Conservation (phyloP, 2,329 filamentous ascomycete genomes). For the Metarhizium robertsii region DNA sequence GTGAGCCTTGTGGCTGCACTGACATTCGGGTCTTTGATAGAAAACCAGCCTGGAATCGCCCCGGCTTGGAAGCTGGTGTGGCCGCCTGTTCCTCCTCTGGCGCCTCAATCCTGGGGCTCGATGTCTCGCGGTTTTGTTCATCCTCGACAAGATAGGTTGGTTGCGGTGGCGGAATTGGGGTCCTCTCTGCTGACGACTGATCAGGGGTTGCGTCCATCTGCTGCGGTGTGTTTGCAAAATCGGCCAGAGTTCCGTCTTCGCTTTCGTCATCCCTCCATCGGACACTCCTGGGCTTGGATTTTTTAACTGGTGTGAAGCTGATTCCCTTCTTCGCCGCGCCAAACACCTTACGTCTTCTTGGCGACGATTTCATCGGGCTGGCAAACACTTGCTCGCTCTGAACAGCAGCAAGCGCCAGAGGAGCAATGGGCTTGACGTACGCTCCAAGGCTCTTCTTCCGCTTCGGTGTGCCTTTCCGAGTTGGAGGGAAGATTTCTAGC, state of each 20-base stretch:
- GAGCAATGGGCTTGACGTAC: slow-evolving; percentile 33
- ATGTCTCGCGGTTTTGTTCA: slow-evolving; percentile 34
- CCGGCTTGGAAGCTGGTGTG: slow-evolving; percentile 42
- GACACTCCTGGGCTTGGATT: slow-evolving; percentile 67
- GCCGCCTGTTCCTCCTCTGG: not conserved
- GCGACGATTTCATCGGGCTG: slow-evolving; percentile 63
- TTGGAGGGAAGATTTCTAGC: slow-evolving; percentile 60
- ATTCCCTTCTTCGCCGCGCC: slow-evolving; percentile 57
- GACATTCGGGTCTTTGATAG: slow-evolving; percentile 49
- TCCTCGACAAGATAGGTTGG: slow-evolving; percentile 13
- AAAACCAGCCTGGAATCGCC: slow-evolving; percentile 83
- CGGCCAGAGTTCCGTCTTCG: slow-evolving; percentile 74
- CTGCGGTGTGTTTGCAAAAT: slow-evolving; percentile 86
- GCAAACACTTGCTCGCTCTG: slow-evolving; percentile 20
- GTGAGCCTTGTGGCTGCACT: slow-evolving; percentile 45
- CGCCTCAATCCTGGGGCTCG: slow-evolving; percentile 33
- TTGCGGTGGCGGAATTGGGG: slow-evolving; percentile 22
- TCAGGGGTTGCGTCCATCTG: slow-evolving; percentile 49
- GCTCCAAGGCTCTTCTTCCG: slow-evolving; percentile 46
- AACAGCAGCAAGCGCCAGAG: slow-evolving; percentile 29
- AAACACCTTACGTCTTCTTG: slow-evolving; percentile 64
- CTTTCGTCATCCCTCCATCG: slow-evolving; percentile 87
- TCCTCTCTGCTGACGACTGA: slow-evolving; percentile 14
- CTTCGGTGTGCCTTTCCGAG: slow-evolving; percentile 67
- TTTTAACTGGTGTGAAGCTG: slow-evolving; percentile 74